Percentiles rank a stretch among this genome's conserved stretches.
These are phyloP conservation scores for Neurospora sp. DNA, from an alignment of 495 filamentous ascomycete species.

Conservation along the genomic window DNA sequence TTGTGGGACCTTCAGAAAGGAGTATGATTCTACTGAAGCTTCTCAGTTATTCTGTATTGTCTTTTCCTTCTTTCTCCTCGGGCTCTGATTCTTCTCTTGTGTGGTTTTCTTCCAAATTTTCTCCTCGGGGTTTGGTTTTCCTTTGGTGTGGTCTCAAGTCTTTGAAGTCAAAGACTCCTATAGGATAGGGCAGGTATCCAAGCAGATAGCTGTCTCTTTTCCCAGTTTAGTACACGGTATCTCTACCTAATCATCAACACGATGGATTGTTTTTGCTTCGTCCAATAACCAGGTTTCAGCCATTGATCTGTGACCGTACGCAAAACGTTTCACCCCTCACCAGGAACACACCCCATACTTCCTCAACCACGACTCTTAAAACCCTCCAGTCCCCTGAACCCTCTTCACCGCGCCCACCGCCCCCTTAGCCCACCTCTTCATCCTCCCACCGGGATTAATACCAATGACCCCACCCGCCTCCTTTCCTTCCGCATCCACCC, in stretches of 20 bases:
- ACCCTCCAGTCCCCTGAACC: conserved; percentile 51
- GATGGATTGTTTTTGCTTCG: not conserved
- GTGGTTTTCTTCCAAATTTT: not conserved
- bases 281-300: not conserved
- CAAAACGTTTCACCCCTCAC: not conserved
- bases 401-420: conserved; percentile 51
- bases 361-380: conserved; percentile 19
- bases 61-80: not conserved
- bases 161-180: not conserved
- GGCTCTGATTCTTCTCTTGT: not conserved
- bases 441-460: conserved; percentile 45
- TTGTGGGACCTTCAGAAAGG: not conserved
- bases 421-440: conserved; percentile 53
- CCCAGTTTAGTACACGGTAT: not conserved
- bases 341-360: not conserved
- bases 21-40: not conserved
- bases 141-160: not conserved
- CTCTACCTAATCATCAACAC: not conserved
- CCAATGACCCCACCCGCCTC: conserved; percentile 51
- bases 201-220: not conserved
- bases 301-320: not conserved
- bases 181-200: not conserved
- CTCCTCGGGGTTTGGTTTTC: not conserved
- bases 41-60: not conserved
- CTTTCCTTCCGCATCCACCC: conserved; percentile 47